Evolutionary conservation across 768 basidiomycete species (phyloP).

Genomic region (Boletus tomentosulus): DNA sequence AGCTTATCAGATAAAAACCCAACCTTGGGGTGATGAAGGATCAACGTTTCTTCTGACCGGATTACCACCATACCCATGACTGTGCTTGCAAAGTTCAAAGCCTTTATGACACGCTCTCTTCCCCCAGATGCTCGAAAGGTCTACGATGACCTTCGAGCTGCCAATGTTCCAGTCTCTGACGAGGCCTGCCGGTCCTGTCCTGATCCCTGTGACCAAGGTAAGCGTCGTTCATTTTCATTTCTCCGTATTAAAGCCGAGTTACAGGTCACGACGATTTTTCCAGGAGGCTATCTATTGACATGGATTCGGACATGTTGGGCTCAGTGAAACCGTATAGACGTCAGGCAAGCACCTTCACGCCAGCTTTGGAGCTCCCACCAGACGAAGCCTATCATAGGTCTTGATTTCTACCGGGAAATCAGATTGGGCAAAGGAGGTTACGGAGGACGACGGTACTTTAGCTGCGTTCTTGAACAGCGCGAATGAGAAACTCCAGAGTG

Average conservation of each 20-base stretch:
- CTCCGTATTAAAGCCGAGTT: slow-evolving; percentile 17
- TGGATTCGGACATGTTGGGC: slow-evolving; percentile 79
- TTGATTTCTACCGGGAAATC: slow-evolving; percentile 86
- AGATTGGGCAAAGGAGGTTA: slow-evolving; percentile 85
- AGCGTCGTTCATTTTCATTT: slow-evolving; percentile 21
- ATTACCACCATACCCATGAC: slow-evolving; percentile 18
- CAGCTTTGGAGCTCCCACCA: not conserved
- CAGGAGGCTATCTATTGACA: slow-evolving; percentile 69
- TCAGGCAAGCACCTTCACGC: slow-evolving; percentile 47
- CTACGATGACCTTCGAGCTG: slow-evolving; percentile 49
- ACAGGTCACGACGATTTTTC: slow-evolving; percentile 75
- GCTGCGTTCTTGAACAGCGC: slow-evolving; percentile 49
- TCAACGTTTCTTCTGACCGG: not conserved
- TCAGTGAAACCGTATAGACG: slow-evolving; percentile 79
- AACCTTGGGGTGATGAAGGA: not conserved
- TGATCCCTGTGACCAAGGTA: slow-evolving; percentile 74
- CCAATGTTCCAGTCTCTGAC: slow-evolving; percentile 58
- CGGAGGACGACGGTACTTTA: slow-evolving; percentile 64
- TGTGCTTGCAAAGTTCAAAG: slow-evolving; percentile 23
- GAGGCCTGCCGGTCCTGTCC: slow-evolving; percentile 72
- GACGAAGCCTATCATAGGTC: slow-evolving; percentile 42
- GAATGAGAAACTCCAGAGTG: slow-evolving; percentile 15
- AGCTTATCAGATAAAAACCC: slow-evolving; percentile 2
- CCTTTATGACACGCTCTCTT: slow-evolving; percentile 13
- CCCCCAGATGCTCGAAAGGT: slow-evolving; percentile 37